These are phyloP conservation scores for Crithidia mellificae DNA, from an alignment of 208 protist genomes.

Conservation along the genomic window DNA sequence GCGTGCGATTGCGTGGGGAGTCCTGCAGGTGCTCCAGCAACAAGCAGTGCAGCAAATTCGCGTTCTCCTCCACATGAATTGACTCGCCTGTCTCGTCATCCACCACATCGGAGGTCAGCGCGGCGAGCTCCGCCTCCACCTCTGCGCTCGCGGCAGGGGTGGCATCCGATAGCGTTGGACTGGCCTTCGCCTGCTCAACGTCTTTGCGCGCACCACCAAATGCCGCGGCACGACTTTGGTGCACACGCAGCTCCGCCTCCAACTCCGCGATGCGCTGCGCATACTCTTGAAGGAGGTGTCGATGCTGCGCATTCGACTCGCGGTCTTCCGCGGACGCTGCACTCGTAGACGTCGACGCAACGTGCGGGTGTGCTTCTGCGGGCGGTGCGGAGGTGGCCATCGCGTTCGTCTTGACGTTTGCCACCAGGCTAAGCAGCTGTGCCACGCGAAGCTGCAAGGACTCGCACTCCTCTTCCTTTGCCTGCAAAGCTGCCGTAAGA, in stretches of 20 bases:
- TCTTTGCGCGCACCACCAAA: no score
- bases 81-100: constrained; percentile 53
- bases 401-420: constrained; percentile 4
- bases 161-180: no score
- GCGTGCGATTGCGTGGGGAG: constrained; percentile 32
- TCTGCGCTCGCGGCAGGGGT: no score
- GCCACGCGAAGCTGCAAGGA: constrained; percentile 33
- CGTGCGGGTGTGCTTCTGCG: no score
- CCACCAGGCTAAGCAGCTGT: constrained; percentile 30
- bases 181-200: no score
- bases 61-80: constrained; percentile 55
- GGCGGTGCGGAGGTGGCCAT: not conserved
- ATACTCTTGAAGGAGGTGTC: constrained; percentile 2
- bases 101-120: constrained; percentile 49
- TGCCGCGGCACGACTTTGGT: not conserved
- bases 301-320: no score
- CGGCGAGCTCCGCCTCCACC: constrained; percentile 26
- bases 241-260: constrained; percentile 20
- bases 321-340: no score
- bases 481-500: constrained; percentile 21
- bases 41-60: constrained; percentile 63
- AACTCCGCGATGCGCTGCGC: constrained; percentile 10
- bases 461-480: constrained; percentile 38
- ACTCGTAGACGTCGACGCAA: no score
- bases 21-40: constrained; percentile 58